These are phyloP conservation scores for Starmerella potacharoeniae DNA, from an alignment of 805 yeast genomes.

Conservation along the genomic window DNA sequence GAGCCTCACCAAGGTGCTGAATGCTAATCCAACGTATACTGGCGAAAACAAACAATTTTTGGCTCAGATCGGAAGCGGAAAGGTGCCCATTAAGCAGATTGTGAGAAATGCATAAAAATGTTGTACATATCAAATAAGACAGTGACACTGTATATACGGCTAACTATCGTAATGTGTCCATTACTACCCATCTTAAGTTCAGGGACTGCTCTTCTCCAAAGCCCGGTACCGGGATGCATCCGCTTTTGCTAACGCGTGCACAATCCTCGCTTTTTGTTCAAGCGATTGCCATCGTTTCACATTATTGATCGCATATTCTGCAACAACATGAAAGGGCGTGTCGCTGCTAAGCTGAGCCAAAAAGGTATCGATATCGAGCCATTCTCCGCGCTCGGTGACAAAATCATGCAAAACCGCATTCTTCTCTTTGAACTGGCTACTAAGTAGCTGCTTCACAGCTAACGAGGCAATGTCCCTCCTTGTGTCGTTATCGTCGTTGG, in stretches of 20 bases:
- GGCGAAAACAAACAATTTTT: constrained; percentile 12
- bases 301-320: background rate
- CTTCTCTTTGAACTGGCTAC: too few species aligned
- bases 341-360: background rate
- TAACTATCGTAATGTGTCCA: too few species aligned
- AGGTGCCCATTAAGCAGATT: constrained; percentile 16
- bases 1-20: constrained; percentile 10
- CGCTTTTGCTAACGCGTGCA: background rate
- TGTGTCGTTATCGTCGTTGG: background rate
- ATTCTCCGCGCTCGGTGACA: background rate
- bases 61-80: constrained; percentile 18
- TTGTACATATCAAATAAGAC: background rate
- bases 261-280: background rate
- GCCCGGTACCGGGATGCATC: background rate
- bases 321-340: constrained; percentile 9
- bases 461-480: constrained; percentile 6
- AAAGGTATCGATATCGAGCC: constrained; percentile 1
- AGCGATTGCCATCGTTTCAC: background rate
- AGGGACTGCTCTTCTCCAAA: background rate
- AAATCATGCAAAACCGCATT: constrained; percentile 9
- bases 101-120: background rate
- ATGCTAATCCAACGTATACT: constrained; percentile 11
- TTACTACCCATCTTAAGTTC: too few species aligned
- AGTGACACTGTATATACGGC: too few species aligned
- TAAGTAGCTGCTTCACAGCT: constrained; percentile 5